Evolutionary conservation across 2,329 filamentous ascomycete species (phyloP).

Genomic region (Paramyrothecium sp.): DNA sequence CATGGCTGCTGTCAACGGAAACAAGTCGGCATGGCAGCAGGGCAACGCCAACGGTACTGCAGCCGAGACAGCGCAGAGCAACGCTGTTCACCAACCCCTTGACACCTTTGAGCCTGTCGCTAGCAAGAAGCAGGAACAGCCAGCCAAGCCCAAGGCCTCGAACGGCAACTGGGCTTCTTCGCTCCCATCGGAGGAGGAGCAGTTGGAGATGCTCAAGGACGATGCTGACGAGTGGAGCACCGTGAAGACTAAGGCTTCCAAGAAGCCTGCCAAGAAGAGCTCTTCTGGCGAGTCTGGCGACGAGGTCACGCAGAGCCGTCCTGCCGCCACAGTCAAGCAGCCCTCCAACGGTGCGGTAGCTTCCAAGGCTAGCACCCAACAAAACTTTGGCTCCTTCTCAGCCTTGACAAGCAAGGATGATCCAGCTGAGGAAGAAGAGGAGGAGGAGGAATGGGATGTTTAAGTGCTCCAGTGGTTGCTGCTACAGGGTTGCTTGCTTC

Average conservation of each 20-base stretch:
- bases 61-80: conserved; percentile 28
- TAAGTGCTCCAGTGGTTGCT: conserved; percentile 22
- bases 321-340: conserved; percentile 21
- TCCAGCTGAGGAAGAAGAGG: conserved; percentile 36
- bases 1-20: conserved; percentile 39
- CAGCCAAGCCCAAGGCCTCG: conserved; percentile 26
- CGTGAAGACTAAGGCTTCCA: conserved; percentile 48
- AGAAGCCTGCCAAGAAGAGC: conserved; percentile 40
- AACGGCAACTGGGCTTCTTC: conserved; percentile 47
- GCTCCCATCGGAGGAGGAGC: conserved; percentile 61
- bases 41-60: conserved; percentile 29
- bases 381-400: conserved; percentile 47
- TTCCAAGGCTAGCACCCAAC: conserved; percentile 27
- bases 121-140: conserved; percentile 26
- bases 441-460: conserved; percentile 53
- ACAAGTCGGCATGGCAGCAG: conserved; percentile 42
- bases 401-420: conserved; percentile 43
- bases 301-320: conserved; percentile 25
- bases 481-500: background rate
- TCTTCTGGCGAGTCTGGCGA: conserved; percentile 32
- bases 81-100: conserved; percentile 46
- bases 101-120: conserved; percentile 53
- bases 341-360: background rate
- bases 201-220: conserved; percentile 55
- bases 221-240: conserved; percentile 59